These are phyloP conservation scores for Arthrobotrys conoides DNA, from an alignment of 2,329 filamentous ascomycete species.

Conservation along the genomic window DNA sequence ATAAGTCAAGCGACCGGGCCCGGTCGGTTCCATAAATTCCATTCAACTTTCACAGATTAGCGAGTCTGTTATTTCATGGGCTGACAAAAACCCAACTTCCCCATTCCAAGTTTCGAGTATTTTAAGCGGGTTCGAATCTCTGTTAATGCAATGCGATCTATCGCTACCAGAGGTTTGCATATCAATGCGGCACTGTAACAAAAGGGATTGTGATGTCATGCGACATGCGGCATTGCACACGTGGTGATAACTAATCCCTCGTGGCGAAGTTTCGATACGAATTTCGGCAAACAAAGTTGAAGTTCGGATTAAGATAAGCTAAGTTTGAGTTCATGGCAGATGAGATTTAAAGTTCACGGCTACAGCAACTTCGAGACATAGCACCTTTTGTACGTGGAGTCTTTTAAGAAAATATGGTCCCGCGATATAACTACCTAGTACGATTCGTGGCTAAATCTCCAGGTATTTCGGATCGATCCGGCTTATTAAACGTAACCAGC, in stretches of 20 bases:
- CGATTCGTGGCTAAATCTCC: neutral
- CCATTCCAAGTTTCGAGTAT: neutral
- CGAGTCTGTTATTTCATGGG: neutral
- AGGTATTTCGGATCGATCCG: constrained; percentile 1
- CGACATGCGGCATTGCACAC: constrained; percentile 5
- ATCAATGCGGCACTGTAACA: neutral
- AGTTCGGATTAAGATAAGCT: neutral
- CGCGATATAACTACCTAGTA: neutral
- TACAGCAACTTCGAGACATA: no score
- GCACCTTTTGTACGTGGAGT: no score
- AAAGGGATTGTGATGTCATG: constrained; percentile 5
- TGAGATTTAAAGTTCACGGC: no score
- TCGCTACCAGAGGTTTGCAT: neutral
- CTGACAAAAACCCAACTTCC: neutral
- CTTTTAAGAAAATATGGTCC: neutral
- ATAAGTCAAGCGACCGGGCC: constrained; percentile 2
- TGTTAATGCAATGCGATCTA: neutral
- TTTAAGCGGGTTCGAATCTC: neutral
- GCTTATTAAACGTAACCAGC: no score
- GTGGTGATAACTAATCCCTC: neutral
- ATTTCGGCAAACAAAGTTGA: neutral
- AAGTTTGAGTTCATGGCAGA: no score
- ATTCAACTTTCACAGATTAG: neutral
- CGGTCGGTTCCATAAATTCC: neutral
- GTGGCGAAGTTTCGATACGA: neutral